Conservation (phyloP, 2,329 filamentous ascomycete species). For the Arthrobotrys pseudoclavata region DNA sequence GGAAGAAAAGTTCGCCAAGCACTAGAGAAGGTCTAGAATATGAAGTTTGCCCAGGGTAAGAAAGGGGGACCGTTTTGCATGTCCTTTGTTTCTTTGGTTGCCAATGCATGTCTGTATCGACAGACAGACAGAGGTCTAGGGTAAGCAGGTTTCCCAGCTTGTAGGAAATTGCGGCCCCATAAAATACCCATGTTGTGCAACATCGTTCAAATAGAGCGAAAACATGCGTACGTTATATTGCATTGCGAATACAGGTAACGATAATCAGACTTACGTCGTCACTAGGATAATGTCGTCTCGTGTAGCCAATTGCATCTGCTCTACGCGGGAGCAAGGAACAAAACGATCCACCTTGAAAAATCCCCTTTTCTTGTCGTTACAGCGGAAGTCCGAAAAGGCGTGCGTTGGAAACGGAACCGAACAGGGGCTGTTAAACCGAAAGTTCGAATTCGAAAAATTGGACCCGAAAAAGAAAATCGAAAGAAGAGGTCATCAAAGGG, state of each 20-base stretch:
- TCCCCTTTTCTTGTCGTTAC: slow-evolving; percentile 59
- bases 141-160: slow-evolving; percentile 31
- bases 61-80: slow-evolving; percentile 22
- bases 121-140: slow-evolving; percentile 8
- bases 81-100: slow-evolving; percentile 6
- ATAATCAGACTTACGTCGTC: slow-evolving; percentile 51
- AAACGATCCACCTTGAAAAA: slow-evolving; percentile 54
- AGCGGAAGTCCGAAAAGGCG: slow-evolving; percentile 36
- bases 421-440: slow-evolving; percentile 49
- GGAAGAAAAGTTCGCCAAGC: slow-evolving; percentile 16
- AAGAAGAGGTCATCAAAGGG: slow-evolving; percentile 62
- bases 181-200: slow-evolving; percentile 47
- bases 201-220: slow-evolving; percentile 20
- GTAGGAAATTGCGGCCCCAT: slow-evolving; percentile 54
- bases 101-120: slow-evolving; percentile 45
- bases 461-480: slow-evolving; percentile 62
- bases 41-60: slow-evolving; percentile 15
- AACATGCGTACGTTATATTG: slow-evolving; percentile 22
- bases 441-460: slow-evolving; percentile 27
- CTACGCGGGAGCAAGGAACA: slow-evolving; percentile 31
- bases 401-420: slow-evolving; percentile 47
- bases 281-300: slow-evolving; percentile 28
- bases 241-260: slow-evolving; percentile 8
- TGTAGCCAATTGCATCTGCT: slow-evolving; percentile 42
- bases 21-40: slow-evolving; percentile 12